Evolutionary conservation across 139 green algal genomes (phyloP), one percentile per base, ranked within the genome.

Genomic region (Chlorella sp.): DNA sequence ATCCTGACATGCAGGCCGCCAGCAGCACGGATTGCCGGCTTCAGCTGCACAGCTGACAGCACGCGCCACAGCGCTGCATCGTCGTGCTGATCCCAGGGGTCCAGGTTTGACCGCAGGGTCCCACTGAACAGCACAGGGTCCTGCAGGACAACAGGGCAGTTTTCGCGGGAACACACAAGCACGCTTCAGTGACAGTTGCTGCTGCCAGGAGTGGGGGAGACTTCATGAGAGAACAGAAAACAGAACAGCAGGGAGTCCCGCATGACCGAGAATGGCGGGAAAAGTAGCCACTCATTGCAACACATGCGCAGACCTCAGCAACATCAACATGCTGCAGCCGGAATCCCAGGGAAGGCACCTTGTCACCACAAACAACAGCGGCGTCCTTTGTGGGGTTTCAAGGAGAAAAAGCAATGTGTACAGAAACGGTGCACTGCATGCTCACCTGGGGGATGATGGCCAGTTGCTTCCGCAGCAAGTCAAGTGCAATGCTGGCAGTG

Each of bases 361-460:
- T n/a, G n/a, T n/a, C n/a, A n/a, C n/a, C n/a, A n/a, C n/a, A n/a
- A n/a, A n/a, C n/a, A n/a, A n/a, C n/a, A n/a, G n/a, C n/a, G n/a
- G n/a, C n/a, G n/a, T n/a, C n/a, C n/a, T n/a, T n/a, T n/a, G n/a
- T n/a, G n/a, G n/a, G n/a, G n/a, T n/a, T n/a, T n/a, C n/a, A n/a
- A n/a, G n/a, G n/a, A n/a, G n/a, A n/a, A n/a, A n/a, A n/a, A n/a
- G n/a, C n/a, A n/a, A n/a, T n/a, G n/a, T n/a, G n/a, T n/a, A n/a
- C n/a, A n/a, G n/a, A n/a, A n/a, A n/a, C n/a, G n/a, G n/a, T n/a
- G n/a, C n/a, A n/a, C n/a, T n/a, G n/a, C n/a, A n/a, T n/a, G n/a
- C n/a, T n/a, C n/a, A n/a, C 80, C 78, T 87, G 85, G 1, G 91
- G 91, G 61, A 96, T 96, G 80, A 96, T 92, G 51, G 91, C 87